Evolutionary conservation across 1,284 basidiomycete species (phyloP).

Genomic region (Schizophyllum amplum): DNA sequence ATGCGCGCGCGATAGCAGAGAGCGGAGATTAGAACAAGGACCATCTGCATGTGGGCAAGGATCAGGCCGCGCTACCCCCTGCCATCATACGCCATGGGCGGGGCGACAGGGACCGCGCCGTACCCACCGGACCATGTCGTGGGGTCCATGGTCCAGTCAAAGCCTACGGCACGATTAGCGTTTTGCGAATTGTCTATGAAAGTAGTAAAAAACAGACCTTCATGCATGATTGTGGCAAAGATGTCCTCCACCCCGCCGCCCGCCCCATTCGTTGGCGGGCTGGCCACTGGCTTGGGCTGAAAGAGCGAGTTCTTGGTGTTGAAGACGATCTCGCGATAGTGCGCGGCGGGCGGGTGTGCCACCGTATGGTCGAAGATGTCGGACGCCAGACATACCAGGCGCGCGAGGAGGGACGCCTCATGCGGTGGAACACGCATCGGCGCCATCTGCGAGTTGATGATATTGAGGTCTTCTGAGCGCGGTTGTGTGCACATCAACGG

Average conservation of each 20-base stretch:
- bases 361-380: slow-evolving; percentile 5
- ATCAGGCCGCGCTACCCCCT: background rate
- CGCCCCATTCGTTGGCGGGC: background rate
- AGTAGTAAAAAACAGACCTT: background rate
- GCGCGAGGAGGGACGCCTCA: slow-evolving; percentile 3
- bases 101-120: background rate
- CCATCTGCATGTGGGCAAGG: background rate
- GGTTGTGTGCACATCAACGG: background rate
- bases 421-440: background rate
- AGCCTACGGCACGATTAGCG: background rate
- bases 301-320: background rate
- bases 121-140: background rate
- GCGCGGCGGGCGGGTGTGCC: slow-evolving; percentile 1
- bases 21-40: background rate
- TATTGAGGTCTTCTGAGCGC: slow-evolving; percentile 2
- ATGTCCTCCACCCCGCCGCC: background rate
- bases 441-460: background rate
- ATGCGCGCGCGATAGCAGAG: background rate
- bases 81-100: background rate
- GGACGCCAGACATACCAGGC: slow-evolving; percentile 4
- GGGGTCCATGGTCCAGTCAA: background rate
- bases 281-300: background rate
- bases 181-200: too few species aligned
- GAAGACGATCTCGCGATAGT: slow-evolving; percentile 3
- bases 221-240: background rate